Evolutionary conservation across 495 filamentous ascomycete genomes (phyloP).

Genomic region (Penicillium tannophilum): DNA sequence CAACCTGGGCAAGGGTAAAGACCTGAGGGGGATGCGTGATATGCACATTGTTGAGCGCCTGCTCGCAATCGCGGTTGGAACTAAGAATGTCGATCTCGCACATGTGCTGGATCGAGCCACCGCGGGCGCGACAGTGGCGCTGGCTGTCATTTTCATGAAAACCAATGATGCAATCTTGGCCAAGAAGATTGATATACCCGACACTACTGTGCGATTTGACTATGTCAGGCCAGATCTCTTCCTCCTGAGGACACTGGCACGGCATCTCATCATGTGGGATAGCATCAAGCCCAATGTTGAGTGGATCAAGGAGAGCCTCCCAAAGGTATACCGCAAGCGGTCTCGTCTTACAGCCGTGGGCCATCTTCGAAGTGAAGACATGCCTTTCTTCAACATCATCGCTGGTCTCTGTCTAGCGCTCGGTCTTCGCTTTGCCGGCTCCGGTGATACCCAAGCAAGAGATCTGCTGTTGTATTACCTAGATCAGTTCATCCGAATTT

Average conservation of each 20-base stretch:
- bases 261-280: constrained; percentile 92
- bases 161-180: constrained; percentile 87
- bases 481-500: constrained; percentile 83
- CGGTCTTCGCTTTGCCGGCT: constrained; percentile 86
- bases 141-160: constrained; percentile 98
- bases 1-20: constrained; percentile 86
- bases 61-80: constrained; percentile 78
- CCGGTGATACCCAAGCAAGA: constrained; percentile 66
- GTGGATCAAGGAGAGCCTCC: constrained; percentile 78
- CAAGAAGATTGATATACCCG: constrained; percentile 88
- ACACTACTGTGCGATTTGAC: constrained; percentile 86
- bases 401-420: constrained; percentile 86
- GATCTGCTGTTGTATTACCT: constrained; percentile 84
- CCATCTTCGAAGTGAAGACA: constrained; percentile 68
- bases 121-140: constrained; percentile 82
- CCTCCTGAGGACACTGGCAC: constrained; percentile 85
- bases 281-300: constrained; percentile 65
- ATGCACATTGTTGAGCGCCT: constrained; percentile 92
- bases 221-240: constrained; percentile 93
- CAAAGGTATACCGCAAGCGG: constrained; percentile 61
- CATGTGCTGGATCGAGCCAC: constrained; percentile 92
- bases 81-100: constrained; percentile 83
- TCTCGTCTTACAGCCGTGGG: constrained; percentile 54
- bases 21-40: constrained; percentile 86
- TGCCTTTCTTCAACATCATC: constrained; percentile 91